Base-by-base conservation (phyloP, 768 basidiomycete genomes). In the Phylloporus sp. region DNA sequence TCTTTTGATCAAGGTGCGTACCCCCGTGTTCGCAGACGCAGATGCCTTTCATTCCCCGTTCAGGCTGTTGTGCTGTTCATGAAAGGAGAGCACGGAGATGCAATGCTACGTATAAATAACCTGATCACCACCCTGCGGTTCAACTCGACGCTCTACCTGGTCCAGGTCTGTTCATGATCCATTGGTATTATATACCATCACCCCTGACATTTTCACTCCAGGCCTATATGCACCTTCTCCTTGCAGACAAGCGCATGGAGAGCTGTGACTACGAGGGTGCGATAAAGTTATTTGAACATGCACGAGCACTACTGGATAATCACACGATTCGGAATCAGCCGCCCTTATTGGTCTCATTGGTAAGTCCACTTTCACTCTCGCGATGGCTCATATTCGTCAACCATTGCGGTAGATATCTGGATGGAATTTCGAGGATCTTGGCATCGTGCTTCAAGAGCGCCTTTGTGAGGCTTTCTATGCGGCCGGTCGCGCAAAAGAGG, bases 151-250 rank as follows among this genome's bases (percentile, higher is more conserved):
- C n/a, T 43, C 10, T 24, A 28, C 8, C 6, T 50, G 12, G 41
- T 43, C 2, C 41, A 43, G 49, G 49, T 10, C 16, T 7, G 41
- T 43, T 18, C 2, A 20, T 7, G 6, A 16, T 13, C 5, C 22
- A 6, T 3, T 23, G 31, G 1, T 11, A 12, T 29, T 15, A 11
- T 15, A 15, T 5, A 16, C 6, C 18, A 5, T 32, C 24, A 27
- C 24, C 5, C 12, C 16, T 43, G 34, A 43, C 7, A 13, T 35
- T 24, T 22, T 2, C 5, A 43, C 1, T n/a, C 2, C 5, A 57
- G 57, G 55, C 56, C 18, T 34, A 44, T 23, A 57, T 57, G 56
- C 13, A 50, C 15, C 35, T 56, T 36, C 40, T 52, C 2, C 34
- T 55, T 24, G 57, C 54, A 9, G 34, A 39, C 12, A 42, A 18